Conservation (phyloP, 2,329 filamentous ascomycete genomes). For the Diplodia intermedia region DNA sequence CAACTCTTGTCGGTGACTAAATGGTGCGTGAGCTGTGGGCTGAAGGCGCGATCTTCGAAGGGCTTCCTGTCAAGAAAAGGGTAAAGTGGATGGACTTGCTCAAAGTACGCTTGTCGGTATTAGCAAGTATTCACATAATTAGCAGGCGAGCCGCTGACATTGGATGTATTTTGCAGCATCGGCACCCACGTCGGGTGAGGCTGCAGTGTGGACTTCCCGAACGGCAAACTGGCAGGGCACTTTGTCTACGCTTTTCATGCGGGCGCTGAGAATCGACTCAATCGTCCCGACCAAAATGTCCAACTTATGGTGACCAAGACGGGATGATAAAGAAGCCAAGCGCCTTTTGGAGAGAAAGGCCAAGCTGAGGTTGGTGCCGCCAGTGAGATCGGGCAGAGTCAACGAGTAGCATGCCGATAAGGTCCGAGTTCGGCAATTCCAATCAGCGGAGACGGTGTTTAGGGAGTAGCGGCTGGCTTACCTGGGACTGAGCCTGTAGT, state of each 20-base stretch:
- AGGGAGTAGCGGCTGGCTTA: not conserved
- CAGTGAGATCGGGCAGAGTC: not conserved
- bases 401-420: not conserved
- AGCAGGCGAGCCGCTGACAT: not conserved
- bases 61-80: slow-evolving; percentile 50
- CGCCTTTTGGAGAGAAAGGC: slow-evolving; percentile 48
- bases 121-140: not conserved
- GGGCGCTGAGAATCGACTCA: slow-evolving; percentile 35
- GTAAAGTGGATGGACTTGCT: slow-evolving; percentile 49
- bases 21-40: slow-evolving; percentile 38
- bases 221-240: not conserved
- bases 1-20: slow-evolving; percentile 44
- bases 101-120: slow-evolving; percentile 47
- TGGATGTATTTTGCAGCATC: not conserved
- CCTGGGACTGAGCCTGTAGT: not conserved
- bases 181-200: not conserved
- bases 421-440: not conserved
- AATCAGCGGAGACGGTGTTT: not conserved
- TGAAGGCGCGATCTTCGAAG: slow-evolving; percentile 47
- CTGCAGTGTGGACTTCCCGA: not conserved
- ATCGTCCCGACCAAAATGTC: slow-evolving; percentile 38
- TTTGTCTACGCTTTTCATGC: slow-evolving; percentile 32
- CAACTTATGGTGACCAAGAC: slow-evolving; percentile 40
- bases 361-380: slow-evolving; percentile 45
- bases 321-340: slow-evolving; percentile 41